A percentile compares a stretch with the other conserved stretches of the same genome.
Evolutionary conservation across 371 early-diverging fungal genomes (phyloP).

Genomic region (Syncephalis fuscata): DNA sequence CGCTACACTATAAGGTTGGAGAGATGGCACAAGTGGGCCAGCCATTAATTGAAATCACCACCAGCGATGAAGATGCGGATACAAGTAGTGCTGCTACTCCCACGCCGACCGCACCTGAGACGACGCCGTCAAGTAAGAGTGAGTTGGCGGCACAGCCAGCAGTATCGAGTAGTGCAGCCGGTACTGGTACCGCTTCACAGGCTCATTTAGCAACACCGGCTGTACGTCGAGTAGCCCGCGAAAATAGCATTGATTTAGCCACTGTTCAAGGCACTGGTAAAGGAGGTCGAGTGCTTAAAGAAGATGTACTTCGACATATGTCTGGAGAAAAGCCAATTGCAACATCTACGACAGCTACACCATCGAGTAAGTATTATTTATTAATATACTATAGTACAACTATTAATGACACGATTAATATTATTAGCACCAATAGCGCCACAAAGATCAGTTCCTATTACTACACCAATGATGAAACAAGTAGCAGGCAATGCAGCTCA

Average conservation of each 20-base stretch:
- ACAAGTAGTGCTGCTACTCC: conserved; percentile 13
- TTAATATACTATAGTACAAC: neutral
- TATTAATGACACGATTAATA: neutral
- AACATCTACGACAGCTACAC: too few relatives aligned
- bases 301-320: conserved; percentile 63
- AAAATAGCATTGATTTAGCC: conserved; percentile 56
- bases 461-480: neutral
- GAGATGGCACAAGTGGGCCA: conserved; percentile 89
- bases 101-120: conserved; percentile 10
- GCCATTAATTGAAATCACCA: conserved; percentile 84
- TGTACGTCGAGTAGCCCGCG: conserved; percentile 76
- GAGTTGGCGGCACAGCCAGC: neutral
- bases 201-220: conserved; percentile 70
- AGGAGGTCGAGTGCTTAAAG: conserved; percentile 75
- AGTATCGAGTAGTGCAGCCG: neutral
- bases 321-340: neutral
- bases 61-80: conserved; percentile 24
- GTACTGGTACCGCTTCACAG: conserved; percentile 12
- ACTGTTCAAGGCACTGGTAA: conserved; percentile 68
- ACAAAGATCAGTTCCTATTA: too few relatives aligned
- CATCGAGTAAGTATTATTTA: neutral
- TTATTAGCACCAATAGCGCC: too few relatives aligned
- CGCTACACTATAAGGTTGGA: conserved; percentile 68
- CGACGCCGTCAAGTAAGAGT: conserved; percentile 4
- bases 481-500: conserved; percentile 19